Percentiles rank a stretch among this genome's conserved stretches.
Conservation (phyloP, 345 rosid species). For the Citrus medica region DNA sequence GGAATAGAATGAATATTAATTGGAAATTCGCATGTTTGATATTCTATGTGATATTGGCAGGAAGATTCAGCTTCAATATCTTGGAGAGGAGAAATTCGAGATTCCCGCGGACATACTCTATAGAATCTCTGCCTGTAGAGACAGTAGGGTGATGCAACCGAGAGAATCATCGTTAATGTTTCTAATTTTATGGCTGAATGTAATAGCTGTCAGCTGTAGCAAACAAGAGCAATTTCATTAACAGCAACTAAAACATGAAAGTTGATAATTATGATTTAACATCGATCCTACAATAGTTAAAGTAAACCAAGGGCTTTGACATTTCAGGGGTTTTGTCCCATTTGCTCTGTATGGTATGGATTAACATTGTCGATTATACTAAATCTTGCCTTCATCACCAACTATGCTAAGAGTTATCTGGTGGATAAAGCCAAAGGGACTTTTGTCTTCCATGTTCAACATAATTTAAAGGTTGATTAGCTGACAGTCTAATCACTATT, state of each 20-base stretch:
- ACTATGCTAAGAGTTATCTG: neutral
- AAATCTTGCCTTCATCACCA: neutral
- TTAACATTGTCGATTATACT: too few species aligned
- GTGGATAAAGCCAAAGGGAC: constrained; percentile 15
- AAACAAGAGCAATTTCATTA: neutral
- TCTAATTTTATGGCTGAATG: neutral
- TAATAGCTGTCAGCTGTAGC: neutral
- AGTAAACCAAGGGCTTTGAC: neutral
- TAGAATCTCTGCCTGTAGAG: neutral
- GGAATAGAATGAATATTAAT: too few species aligned
- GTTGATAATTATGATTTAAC: neutral
- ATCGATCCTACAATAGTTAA: neutral
- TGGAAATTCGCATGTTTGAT: too few species aligned
- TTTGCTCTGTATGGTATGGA: neutral
- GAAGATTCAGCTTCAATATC: too few species aligned
- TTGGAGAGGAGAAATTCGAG: too few species aligned
- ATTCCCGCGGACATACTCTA: too few species aligned
- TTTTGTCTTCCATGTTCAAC: neutral
- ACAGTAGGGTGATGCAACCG: neutral
- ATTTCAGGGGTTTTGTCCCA: neutral
- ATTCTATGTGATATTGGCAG: too few species aligned
- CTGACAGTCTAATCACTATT: neutral
- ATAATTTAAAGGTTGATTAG: neutral
- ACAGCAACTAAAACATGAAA: neutral
- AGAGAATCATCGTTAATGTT: neutral